Base-by-base conservation (phyloP, 331 rosid species). In the Pyracantha coccinea region DNA sequence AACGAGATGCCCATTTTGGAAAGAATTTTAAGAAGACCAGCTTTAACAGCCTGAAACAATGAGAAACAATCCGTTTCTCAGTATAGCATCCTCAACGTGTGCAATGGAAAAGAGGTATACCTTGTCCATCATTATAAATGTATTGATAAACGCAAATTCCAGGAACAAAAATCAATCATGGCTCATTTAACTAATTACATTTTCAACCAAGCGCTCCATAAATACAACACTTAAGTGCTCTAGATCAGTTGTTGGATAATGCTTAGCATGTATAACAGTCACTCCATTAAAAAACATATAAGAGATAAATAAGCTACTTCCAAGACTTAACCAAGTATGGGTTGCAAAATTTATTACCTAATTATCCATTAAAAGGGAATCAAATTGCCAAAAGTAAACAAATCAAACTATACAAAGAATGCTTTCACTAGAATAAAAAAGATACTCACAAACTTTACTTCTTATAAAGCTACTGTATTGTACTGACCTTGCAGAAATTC, bases 1-100 rank as follows among this genome's bases (percentile, higher is more conserved):
- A 95, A 84, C 44, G 99, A 95, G 73, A 95, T 95, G 69, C 97
- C 99, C 99, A 95, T 95, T 86, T 95, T 95, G 78, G 99, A 95
- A 83, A 95, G 97, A 84, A 95, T 95, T 86, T 95, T 95, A 72
- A 88, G 97, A 86, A 95, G 99, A 83, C 99, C 99, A 57, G 97
- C 86, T 82, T 84, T 92, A 71, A 92, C 92, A 74, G 97, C 97
- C 99, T 95, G 92, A 55, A 70, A 85, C 70, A 76, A 74, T 77
- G 53, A 69, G 63, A 73, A 63, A 29, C 33, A 32, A 57, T 60
- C 47, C 47, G 52, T 71, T 45, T 33, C 58, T 66, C 52, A 75
- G 63, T 32, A 53, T 54, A 20, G 64, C 17, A 35, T 21, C 33
- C 41, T 24, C 54, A 7, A 78, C 29, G 21, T 19, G 23, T 38